These are phyloP conservation scores for Trichoderma sp. DNA, from an alignment of 2,329 filamentous ascomycete genomes.

Conservation along the genomic window DNA sequence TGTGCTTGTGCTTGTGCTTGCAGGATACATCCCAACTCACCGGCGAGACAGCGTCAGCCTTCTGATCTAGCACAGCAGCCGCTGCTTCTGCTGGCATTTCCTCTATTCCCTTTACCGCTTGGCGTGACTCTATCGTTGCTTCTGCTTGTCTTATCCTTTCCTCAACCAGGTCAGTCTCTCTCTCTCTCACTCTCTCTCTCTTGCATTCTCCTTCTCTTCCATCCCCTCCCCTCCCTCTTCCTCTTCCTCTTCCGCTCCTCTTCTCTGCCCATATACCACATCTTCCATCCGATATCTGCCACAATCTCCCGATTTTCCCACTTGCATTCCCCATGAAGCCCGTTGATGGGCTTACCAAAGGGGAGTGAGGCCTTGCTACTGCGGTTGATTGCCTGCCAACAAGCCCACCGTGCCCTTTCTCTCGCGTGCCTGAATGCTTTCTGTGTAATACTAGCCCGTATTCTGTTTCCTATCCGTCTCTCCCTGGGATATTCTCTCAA, in stretches of 20 bases:
- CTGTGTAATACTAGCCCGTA: slow-evolving; percentile 27
- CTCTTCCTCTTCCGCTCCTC: slow-evolving; percentile 22
- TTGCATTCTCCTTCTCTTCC: slow-evolving; percentile 21
- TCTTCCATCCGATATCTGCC: slow-evolving; percentile 25
- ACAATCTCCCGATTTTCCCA: slow-evolving; percentile 19
- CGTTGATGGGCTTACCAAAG: slow-evolving; percentile 31
- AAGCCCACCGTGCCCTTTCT: slow-evolving; percentile 10
- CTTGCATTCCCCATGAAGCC: slow-evolving; percentile 32
- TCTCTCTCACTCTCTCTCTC: slow-evolving; percentile 3
- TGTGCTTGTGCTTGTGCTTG: slow-evolving; percentile 30
- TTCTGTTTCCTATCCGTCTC: slow-evolving; percentile 9
- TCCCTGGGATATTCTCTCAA: background rate
- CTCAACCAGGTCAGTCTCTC: slow-evolving; percentile 34
- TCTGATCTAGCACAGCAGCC: slow-evolving; percentile 19
- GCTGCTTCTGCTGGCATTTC: slow-evolving; percentile 14
- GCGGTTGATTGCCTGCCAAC: slow-evolving; percentile 21
- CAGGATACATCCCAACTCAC: slow-evolving; percentile 35
- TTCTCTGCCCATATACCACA: slow-evolving; percentile 23
- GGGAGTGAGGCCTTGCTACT: slow-evolving; percentile 28
- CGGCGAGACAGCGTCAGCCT: slow-evolving; percentile 33
- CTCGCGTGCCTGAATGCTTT: slow-evolving; percentile 17
- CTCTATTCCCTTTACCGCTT: slow-evolving; percentile 25
- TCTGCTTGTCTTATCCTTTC: slow-evolving; percentile 27
- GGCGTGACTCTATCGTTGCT: slow-evolving; percentile 20
- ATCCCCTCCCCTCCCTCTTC: slow-evolving; percentile 24